Evolutionary conservation across 139 green algal genomes (phyloP), one percentile per base, ranked within the genome.

Genomic region (Zygnema cylindricum): DNA sequence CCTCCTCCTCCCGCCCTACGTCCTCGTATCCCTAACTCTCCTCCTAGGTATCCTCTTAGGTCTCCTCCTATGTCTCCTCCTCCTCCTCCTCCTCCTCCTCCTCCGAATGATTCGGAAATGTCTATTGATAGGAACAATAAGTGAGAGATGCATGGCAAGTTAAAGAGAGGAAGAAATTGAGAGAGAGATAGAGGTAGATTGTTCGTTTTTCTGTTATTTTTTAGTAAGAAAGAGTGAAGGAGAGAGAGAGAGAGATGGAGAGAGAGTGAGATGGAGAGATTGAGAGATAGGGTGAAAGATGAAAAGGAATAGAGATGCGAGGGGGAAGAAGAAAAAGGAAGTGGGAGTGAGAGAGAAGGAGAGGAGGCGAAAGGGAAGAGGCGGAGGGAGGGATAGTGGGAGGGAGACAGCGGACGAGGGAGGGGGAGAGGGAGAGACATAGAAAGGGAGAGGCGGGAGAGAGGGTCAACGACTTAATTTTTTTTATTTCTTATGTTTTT

Each of bases 211-310:
- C n/a, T n/a, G n/a, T n/a, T n/a, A n/a, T n/a, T n/a, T n/a, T n/a
- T n/a, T n/a, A 1, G 0, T 39, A 16, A 23, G 36, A 94, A 90
- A 82, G 98, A 94, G 93, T 98, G 97, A 16, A 88, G 87, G 2
- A 96, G 84, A 2, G 43, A 25, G 1, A 49, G 1, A 36, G 23
- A 22, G 43, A 35, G 76, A 83, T 30, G 76, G 76, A 35, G 32
- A 7, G 1, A 7, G 33, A 35, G 36, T 23, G 76, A 35, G n/a
- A 21, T 0, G 23, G 49, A 83, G 41, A 3, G 49, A 16, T 7
- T 25, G 16, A 63, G 49, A 16, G 49, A 16, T 7, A 63, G 16
- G n/a, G n/a, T n/a, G n/a, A n/a, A n/a, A n/a, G n/a, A n/a, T n/a
- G 49, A 63, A 16, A 16, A 16, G 49, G 16, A 16, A 63, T 7